Conservation (phyloP, 257 asterid genomes). For the Solanum sitiens region DNA sequence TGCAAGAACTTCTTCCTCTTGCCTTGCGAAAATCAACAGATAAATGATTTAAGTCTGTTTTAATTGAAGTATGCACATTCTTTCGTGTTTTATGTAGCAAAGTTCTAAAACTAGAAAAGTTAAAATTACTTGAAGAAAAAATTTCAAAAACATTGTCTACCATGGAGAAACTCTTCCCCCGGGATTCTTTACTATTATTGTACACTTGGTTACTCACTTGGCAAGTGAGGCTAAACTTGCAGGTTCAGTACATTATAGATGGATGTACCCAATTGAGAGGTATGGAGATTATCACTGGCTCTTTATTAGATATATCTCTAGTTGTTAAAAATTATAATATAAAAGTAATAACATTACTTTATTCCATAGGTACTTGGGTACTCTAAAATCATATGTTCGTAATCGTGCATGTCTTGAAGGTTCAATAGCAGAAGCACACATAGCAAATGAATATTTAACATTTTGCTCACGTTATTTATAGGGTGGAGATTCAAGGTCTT, state of each 20-base stretch:
- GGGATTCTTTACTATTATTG: neutral
- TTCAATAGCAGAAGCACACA: neutral
- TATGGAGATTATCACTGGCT: neutral
- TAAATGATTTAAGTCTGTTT: neutral
- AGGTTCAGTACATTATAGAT: neutral
- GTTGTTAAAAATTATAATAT: neutral
- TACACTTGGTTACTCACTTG: neutral
- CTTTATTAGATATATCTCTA: neutral
- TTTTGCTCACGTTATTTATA: neutral
- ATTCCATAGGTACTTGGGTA: neutral
- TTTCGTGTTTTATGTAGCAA: neutral
- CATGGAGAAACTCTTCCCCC: neutral
- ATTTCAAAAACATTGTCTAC: neutral
- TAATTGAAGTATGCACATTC: neutral
- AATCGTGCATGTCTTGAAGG: neutral
- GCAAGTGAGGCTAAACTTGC: neutral
- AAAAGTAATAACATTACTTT: neutral
- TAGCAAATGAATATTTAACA: neutral
- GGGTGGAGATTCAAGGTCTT: neutral
- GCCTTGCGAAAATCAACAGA: neutral
- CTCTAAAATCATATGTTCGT: neutral
- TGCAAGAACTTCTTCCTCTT: neutral
- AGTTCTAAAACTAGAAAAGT: neutral
- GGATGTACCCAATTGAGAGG: neutral
- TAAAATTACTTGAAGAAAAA: neutral